Evolutionary conservation across 2,329 filamentous ascomycete genomes (phyloP).

Genomic region (Rhynchosporium graminicola): DNA sequence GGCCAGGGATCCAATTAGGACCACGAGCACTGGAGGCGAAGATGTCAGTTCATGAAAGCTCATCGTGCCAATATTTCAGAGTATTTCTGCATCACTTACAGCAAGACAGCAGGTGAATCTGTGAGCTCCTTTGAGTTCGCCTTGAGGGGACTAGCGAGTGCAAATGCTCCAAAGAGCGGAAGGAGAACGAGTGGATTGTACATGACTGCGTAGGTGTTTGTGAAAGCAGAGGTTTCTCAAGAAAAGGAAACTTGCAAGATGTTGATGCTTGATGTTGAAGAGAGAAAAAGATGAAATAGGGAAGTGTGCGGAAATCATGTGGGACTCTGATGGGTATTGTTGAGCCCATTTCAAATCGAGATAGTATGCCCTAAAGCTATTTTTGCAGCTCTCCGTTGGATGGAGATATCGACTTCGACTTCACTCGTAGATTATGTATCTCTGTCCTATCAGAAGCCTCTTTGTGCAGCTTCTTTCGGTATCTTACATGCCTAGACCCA

Average conservation of each 20-base stretch:
- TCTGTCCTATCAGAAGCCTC: too few relatives aligned
- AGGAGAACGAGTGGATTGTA: slow-evolving; percentile 1
- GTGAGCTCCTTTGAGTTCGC: slow-evolving; percentile 3
- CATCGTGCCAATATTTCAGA: background rate
- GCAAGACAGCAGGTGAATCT: slow-evolving; percentile 1
- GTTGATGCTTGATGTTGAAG: background rate
- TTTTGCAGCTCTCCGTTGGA: background rate
- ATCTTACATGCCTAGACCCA: background rate
- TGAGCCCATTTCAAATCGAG: background rate
- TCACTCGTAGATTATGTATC: background rate
- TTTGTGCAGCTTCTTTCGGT: background rate
- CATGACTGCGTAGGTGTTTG: background rate
- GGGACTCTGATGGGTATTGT: slow-evolving; percentile 1
- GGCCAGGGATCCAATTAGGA: background rate
- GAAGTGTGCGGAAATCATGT: background rate
- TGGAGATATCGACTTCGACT: background rate
- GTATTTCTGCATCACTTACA: background rate
- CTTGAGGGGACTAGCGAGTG: slow-evolving; percentile 7
- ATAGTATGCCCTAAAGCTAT: slow-evolving; percentile 2
- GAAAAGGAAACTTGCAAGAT: background rate
- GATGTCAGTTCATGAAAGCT: background rate
- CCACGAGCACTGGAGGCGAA: background rate
- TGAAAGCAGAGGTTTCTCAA: background rate
- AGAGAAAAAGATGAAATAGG: background rate
- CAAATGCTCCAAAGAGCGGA: slow-evolving; percentile 5